Base-by-base conservation (phyloP, 2,329 filamentous ascomycete genomes). In the Shiraia sp. region DNA sequence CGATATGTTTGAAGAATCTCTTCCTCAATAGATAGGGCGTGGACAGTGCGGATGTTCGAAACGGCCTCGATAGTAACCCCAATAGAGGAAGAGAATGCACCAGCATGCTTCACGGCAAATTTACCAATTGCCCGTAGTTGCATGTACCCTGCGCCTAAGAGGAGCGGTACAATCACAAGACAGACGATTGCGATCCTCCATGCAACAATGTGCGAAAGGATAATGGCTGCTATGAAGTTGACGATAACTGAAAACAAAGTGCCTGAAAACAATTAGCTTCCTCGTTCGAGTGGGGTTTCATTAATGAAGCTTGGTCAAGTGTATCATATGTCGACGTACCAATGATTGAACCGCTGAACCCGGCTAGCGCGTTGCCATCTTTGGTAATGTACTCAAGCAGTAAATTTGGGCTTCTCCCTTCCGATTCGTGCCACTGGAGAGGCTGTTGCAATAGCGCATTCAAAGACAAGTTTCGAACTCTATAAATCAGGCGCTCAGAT, bases 111-210 rank as follows among this genome's bases (percentile, higher is more conserved):
- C 23, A 75, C 77, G 45, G 86, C 85, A 13, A 81, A 79, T 65
- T 61, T 76, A 2, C 79, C 77, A 1, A 87, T 75, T 3, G 83
- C 77, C 1, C 76, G 77, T 12, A 90, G 74, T 49, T 87, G 80
- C 79, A 90, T 81, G 48, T 87, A 78, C 0, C 87, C 86, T 0
- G 85, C 78, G 1, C 82, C 82, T 0, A 90, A 74, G 5, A 89
- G 77, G 8, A 90, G 68, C 0, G 87, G 87, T 0, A 90, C 81
- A 7, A 81, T 75, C 0, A 85, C 78, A 5, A 90, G 73, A 40
- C 85, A 85, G 3, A 90, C 86, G 10, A 90, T 69, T 0, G 86
- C 86, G 47, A 90, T 88, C 58, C 82, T 86, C 87, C 87, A 90
- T 2, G 84, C 84, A 32, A 90, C 75, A 31, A 88, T 80, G 48